A percentile compares a stretch with the other conserved stretches of the same genome.
These are phyloP conservation scores for Salix suchowensis DNA, from an alignment of 345 rosid genomes.

Conservation along the genomic window DNA sequence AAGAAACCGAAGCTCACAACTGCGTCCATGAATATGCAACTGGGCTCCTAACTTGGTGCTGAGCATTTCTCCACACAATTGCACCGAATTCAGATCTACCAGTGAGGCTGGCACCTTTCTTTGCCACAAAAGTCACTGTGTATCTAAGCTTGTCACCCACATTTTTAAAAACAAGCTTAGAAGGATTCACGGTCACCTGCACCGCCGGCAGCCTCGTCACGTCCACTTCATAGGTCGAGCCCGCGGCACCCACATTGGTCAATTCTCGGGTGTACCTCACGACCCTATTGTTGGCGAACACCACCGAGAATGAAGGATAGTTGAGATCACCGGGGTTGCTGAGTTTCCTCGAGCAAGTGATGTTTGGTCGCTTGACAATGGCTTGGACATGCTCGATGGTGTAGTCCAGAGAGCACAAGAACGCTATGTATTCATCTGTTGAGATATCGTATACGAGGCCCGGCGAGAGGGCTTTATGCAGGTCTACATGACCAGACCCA, in stretches of 20 bases:
- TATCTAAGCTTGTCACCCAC: constrained; percentile 72
- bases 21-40: too few relatives aligned
- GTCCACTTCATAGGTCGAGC: constrained; percentile 46
- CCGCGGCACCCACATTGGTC: constrained; percentile 72
- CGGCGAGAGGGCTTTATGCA: constrained; percentile 66
- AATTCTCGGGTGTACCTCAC: constrained; percentile 70
- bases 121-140: constrained; percentile 67
- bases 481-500: constrained; percentile 86
- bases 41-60: constrained; percentile 67
- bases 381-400: constrained; percentile 49
- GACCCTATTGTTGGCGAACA: constrained; percentile 57
- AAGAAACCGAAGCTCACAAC: too few relatives aligned
- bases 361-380: constrained; percentile 58
- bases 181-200: constrained; percentile 55
- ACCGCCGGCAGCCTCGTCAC: constrained; percentile 48
- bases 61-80: constrained; percentile 61
- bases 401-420: constrained; percentile 76
- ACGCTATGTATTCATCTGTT: constrained; percentile 56
- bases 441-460: constrained; percentile 82
- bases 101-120: constrained; percentile 33
- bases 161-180: constrained; percentile 40
- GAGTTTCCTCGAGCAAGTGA: constrained; percentile 55
- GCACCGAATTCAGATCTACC: constrained; percentile 58
- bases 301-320: constrained; percentile 83
- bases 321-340: constrained; percentile 80